Evolutionary conservation across 306 rosid species (phyloP).

Genomic region (Quercus wislizeni): DNA sequence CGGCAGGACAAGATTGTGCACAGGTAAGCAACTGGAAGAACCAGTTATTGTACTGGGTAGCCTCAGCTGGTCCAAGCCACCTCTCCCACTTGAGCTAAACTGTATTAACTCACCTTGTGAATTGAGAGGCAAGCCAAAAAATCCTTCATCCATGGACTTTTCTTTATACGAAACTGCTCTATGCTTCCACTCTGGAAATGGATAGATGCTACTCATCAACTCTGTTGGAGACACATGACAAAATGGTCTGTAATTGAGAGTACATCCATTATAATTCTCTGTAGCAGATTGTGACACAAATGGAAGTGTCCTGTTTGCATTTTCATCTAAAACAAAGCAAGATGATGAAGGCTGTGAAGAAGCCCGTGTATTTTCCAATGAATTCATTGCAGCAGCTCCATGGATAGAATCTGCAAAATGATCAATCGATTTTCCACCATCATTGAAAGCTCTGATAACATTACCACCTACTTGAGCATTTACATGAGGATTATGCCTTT

Average conservation of each 20-base stretch:
- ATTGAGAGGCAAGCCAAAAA: conserved; percentile 84
- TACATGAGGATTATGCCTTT: conserved; percentile 32
- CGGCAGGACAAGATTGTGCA: conserved; percentile 25
- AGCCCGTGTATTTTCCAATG: conserved; percentile 37
- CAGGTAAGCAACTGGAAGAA: conserved; percentile 46
- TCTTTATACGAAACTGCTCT: conserved; percentile 35
- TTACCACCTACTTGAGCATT: conserved; percentile 31
- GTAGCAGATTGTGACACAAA: conserved; percentile 39
- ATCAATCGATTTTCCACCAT: conserved; percentile 44
- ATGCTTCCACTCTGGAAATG: conserved; percentile 46
- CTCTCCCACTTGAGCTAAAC: conserved; percentile 55
- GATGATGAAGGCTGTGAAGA: conserved; percentile 48
- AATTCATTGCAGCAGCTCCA: conserved; percentile 38
- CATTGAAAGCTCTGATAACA: conserved; percentile 45
- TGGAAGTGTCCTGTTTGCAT: conserved; percentile 40
- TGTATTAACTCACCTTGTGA: conserved; percentile 88
- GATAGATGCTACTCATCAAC: conserved; percentile 38
- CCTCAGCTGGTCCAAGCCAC: conserved; percentile 39
- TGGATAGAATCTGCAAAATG: conserved; percentile 36
- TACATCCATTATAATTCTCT: conserved; percentile 30
- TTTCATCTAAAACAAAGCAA: conserved; percentile 39
- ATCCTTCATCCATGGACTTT: conserved; percentile 39
- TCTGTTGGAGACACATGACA: conserved; percentile 35
- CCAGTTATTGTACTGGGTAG: conserved; percentile 35
- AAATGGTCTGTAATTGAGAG: conserved; percentile 32